Base-by-base conservation (phyloP, 2,329 filamentous ascomycete genomes). In the Fusarium sp. region DNA sequence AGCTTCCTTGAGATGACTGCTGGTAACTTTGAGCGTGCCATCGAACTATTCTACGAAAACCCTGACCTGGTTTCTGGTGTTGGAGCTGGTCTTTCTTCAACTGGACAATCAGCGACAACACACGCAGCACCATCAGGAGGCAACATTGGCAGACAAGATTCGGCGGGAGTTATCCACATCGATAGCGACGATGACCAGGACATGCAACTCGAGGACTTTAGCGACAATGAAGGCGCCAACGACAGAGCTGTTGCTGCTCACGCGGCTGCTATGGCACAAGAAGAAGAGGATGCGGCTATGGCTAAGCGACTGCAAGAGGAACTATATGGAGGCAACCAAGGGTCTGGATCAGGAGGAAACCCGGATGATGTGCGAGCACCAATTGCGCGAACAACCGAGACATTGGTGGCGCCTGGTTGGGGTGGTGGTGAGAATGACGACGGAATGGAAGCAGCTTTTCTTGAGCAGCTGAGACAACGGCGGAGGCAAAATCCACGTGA, bases 211-310 rank as follows among this genome's bases (percentile, higher is more conserved):
- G 79, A 79, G 50, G 78, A 83, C 40, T 75, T 78, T 40, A 79
- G 82, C 59, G 77, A 81, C 23, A 76, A 79, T 18, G 75, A 79
- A 58, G 79, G 82, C 54, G 80, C 79, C 58, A 79, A 82, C 55
- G 79, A 80, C 20, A 78, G 81, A 20, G 81, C 82, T 20, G 81
- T 81, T 6, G 79, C 78, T 7, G 80, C 80, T 28, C 78, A 80
- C 23, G 82, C 79, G 2, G 80, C 77, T 6, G 77, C 77, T 3
- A 80, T 85, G 41, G 88, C 86, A 18, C 84, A 89, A 55, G 88
- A 92, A 71, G 94, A 98, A 69, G 94, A 97, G 75, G 96, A 99
- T 76, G 94, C 93, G 55, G 94, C 93, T 45, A 95, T 98, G 90
- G 96, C 96, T 9, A 89, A 94, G 78, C 89, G 93, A 60, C 80